A percentile compares a stretch with the other conserved stretches of the same genome.
Conservation (phyloP, 768 basidiomycete genomes). For the Lanmaoa rubissima region DNA sequence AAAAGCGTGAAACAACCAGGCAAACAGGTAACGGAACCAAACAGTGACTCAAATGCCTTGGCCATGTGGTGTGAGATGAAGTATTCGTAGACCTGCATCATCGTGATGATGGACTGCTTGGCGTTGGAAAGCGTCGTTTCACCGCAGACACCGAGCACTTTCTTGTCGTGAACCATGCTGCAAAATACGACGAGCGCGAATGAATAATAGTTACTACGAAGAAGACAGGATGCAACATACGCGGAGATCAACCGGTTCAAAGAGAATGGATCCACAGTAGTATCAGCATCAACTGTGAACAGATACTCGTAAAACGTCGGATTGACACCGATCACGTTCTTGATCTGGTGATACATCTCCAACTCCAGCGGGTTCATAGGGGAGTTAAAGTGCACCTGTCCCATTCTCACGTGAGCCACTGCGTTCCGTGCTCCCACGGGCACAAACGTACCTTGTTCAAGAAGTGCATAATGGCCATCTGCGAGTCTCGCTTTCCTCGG, state of each 20-base stretch:
- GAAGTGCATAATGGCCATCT: conserved; percentile 95
- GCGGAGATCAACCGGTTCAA: conserved; percentile 91
- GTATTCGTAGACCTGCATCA: conserved; percentile 99
- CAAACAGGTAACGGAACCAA: conserved; percentile 97
- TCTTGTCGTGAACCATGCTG: conserved; percentile 97
- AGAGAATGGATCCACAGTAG: conserved; percentile 84
- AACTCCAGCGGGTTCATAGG: conserved; percentile 97
- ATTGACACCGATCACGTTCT: conserved; percentile 99
- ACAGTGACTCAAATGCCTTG: conserved; percentile 95
- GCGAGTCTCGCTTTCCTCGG: conserved; percentile 97
- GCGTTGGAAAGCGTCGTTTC: conserved; percentile 92
- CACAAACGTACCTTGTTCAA: conserved; percentile 76
- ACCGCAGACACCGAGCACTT: conserved; percentile 90
- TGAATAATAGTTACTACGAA: not conserved
- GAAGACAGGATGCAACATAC: conserved; percentile 46
- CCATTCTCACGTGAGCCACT: not conserved
- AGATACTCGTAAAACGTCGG: conserved; percentile 97
- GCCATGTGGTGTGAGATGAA: conserved; percentile 99
- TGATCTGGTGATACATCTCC: conserved; percentile 99
- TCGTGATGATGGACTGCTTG: conserved; percentile 92
- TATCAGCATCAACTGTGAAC: conserved; percentile 94
- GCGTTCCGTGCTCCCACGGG: not conserved
- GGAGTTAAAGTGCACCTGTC: conserved; percentile 90
- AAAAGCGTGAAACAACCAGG: conserved; percentile 99
- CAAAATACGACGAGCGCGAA: not conserved